Percentiles rank a stretch among this genome's conserved stretches.
phyloP scores from a whole-genome alignment of 192 early-diverging fungal species.

The Backusella tarrabulga region DNA sequence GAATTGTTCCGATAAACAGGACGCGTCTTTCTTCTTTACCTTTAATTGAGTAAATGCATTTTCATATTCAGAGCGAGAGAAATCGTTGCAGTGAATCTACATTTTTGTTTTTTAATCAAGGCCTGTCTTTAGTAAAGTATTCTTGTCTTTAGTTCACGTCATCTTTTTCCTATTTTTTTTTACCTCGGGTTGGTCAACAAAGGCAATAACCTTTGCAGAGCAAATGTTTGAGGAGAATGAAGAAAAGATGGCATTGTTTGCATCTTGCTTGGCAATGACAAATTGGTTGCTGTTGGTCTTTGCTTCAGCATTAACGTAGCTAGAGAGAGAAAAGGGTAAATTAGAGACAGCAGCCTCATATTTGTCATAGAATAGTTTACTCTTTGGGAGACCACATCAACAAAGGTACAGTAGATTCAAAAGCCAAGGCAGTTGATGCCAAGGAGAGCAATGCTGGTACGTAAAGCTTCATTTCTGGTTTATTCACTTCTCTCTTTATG shows the following conservation, averaged over 20 bases:
- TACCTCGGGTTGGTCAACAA: conserved; percentile 39
- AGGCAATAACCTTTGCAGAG: conserved; percentile 24
- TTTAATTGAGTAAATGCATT: conserved; percentile 23
- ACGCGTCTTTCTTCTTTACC: conserved; percentile 20
- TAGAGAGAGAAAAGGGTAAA: background rate
- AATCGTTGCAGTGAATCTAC: conserved; percentile 35
- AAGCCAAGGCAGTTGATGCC: conserved; percentile 28
- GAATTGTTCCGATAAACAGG: background rate
- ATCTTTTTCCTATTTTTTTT: background rate
- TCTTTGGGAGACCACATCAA: conserved; percentile 39
- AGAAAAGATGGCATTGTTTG: conserved; percentile 12
- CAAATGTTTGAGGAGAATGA: conserved; percentile 22
- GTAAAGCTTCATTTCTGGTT: conserved; percentile 23
- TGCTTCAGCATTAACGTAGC: conserved; percentile 12
- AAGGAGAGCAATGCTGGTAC: conserved; percentile 25
- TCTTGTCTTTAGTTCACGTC: background rate
- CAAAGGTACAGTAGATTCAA: conserved; percentile 38
- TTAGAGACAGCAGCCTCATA: background rate
- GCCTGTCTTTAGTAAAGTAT: background rate
- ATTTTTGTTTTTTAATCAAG: background rate
- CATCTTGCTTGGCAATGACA: conserved; percentile 19
- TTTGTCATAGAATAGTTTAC: conserved; percentile 7
- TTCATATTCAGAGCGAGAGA: conserved; percentile 18
- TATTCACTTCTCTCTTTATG: background rate
- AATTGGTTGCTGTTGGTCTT: conserved; percentile 21